Conservation (phyloP, 495 filamentous ascomycete species). For the Mycothermus thermophilus region DNA sequence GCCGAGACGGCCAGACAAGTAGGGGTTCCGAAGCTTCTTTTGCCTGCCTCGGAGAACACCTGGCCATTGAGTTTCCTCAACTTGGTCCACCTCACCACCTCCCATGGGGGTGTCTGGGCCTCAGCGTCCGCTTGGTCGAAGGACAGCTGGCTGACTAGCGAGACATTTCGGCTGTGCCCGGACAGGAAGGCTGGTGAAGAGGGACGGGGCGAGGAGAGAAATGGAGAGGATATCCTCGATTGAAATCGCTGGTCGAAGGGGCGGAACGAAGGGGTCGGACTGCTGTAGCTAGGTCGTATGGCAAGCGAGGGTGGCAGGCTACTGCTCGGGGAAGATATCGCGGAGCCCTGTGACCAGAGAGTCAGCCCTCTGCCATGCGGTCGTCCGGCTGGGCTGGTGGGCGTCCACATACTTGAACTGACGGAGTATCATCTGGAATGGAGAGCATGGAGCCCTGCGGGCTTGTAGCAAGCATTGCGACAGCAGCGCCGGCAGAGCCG, state of each 20-base stretch:
- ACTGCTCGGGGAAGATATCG: slow-evolving; percentile 62
- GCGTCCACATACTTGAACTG: slow-evolving; percentile 56
- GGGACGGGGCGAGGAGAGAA: slow-evolving; percentile 45
- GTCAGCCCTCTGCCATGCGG: too few species aligned
- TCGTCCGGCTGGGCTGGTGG: too few species aligned
- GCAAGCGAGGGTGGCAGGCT: slow-evolving; percentile 36
- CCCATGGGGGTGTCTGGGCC: slow-evolving; percentile 69
- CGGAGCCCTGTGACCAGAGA: slow-evolving; percentile 60
- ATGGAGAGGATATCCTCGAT: slow-evolving; percentile 56
- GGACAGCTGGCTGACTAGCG: slow-evolving; percentile 44
- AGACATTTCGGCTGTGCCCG: slow-evolving; percentile 65
- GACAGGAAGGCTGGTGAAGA: slow-evolving; percentile 68
- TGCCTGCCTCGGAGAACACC: slow-evolving; percentile 87
- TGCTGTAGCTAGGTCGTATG: slow-evolving; percentile 33
- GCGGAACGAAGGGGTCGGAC: slow-evolving; percentile 66
- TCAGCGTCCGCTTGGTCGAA: slow-evolving; percentile 47
- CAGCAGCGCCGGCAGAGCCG: too few species aligned
- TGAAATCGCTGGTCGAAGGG: slow-evolving; percentile 93
- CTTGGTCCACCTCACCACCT: slow-evolving; percentile 92
- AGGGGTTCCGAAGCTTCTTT: slow-evolving; percentile 80
- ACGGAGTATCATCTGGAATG: slow-evolving; percentile 79
- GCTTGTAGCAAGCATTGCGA: slow-evolving; percentile 28
- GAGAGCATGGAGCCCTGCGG: slow-evolving; percentile 44
- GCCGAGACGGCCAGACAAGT: slow-evolving; percentile 86
- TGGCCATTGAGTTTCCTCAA: slow-evolving; percentile 78